Conservation (phyloP, 768 basidiomycete species). For the Calvatia gigantea region DNA sequence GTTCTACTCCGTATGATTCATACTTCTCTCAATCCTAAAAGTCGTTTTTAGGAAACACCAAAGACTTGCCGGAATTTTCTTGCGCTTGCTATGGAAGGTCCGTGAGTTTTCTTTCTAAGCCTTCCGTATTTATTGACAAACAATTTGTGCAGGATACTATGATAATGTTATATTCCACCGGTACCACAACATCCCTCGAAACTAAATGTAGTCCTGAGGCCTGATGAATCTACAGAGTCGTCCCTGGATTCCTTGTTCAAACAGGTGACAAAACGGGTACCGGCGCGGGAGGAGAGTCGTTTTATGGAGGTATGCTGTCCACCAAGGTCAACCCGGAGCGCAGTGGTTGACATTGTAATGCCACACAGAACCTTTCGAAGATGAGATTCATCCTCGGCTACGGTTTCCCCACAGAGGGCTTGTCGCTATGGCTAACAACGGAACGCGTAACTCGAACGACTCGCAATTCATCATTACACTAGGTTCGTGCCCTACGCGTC, state of each 20-base stretch:
- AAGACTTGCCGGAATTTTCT: slow-evolving; percentile 92
- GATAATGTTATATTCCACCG: slow-evolving; percentile 95
- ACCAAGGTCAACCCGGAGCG: neutral
- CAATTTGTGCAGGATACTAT: slow-evolving; percentile 74
- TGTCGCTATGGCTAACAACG: slow-evolving; percentile 92
- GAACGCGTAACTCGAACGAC: slow-evolving; percentile 83
- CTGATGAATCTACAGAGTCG: slow-evolving; percentile 46
- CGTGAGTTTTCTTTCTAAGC: slow-evolving; percentile 29
- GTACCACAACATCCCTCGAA: slow-evolving; percentile 30
- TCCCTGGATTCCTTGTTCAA: slow-evolving; percentile 91
- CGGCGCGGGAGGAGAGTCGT: slow-evolving; percentile 90
- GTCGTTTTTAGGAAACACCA: slow-evolving; percentile 71
- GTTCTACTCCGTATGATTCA: slow-evolving; percentile 1
- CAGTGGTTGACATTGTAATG: neutral
- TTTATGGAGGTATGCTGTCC: slow-evolving; percentile 71
- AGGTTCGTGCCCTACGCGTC: slow-evolving; percentile 41
- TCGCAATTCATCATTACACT: slow-evolving; percentile 97
- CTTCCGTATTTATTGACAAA: slow-evolving; percentile 16
- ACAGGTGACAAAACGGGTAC: slow-evolving; percentile 93
- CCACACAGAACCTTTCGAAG: slow-evolving; percentile 81
- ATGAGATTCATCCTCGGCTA: slow-evolving; percentile 91
- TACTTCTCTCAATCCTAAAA: neutral
- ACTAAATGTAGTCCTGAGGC: neutral
- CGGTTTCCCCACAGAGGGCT: slow-evolving; percentile 88
- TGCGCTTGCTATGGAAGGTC: slow-evolving; percentile 86